Conservation (phyloP, 768 basidiomycete species). For the Pleurotus djamor region DNA sequence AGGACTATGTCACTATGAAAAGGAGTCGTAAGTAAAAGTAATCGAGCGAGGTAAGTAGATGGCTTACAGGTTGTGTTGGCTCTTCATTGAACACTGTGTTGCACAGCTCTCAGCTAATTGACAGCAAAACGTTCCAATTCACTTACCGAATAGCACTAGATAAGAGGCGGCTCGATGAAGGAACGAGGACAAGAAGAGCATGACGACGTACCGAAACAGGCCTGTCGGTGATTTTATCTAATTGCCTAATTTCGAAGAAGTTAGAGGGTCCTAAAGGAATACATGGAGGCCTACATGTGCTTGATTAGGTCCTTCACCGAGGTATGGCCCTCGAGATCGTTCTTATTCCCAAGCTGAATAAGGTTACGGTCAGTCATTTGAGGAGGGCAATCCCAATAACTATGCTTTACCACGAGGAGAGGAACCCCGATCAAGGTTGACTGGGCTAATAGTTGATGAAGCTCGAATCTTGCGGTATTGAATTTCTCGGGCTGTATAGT, state of each 20-base stretch:
- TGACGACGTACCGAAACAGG: slow-evolving; percentile 78
- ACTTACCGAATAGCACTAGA: slow-evolving; percentile 78
- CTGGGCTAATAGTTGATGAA: slow-evolving; percentile 76
- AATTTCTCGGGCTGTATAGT: slow-evolving; percentile 68
- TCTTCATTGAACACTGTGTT: slow-evolving; percentile 91
- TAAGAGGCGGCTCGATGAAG: slow-evolving; percentile 2
- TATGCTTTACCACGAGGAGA: slow-evolving; percentile 68
- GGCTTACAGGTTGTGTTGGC: slow-evolving; percentile 85
- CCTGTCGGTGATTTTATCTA: slow-evolving; percentile 77
- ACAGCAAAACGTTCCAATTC: not conserved
- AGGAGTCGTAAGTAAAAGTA: not conserved
- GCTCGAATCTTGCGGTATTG: slow-evolving; percentile 78
- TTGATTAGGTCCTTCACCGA: slow-evolving; percentile 82
- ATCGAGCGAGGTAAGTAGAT: not conserved
- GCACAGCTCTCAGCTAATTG: not conserved
- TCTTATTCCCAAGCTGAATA: slow-evolving; percentile 86
- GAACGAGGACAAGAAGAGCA: not conserved
- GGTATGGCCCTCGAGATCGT: slow-evolving; percentile 76
- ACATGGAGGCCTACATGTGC: slow-evolving; percentile 50
- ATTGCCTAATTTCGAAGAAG: slow-evolving; percentile 40
- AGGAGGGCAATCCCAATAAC: not conserved
- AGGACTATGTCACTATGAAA: slow-evolving; percentile 73
- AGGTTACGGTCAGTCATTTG: not conserved
- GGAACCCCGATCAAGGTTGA: slow-evolving; percentile 70
- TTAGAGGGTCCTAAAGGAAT: not conserved